Evolutionary conservation across 352 stramenopile genomes (phyloP).

Genomic region (Phytophthora meadii): DNA sequence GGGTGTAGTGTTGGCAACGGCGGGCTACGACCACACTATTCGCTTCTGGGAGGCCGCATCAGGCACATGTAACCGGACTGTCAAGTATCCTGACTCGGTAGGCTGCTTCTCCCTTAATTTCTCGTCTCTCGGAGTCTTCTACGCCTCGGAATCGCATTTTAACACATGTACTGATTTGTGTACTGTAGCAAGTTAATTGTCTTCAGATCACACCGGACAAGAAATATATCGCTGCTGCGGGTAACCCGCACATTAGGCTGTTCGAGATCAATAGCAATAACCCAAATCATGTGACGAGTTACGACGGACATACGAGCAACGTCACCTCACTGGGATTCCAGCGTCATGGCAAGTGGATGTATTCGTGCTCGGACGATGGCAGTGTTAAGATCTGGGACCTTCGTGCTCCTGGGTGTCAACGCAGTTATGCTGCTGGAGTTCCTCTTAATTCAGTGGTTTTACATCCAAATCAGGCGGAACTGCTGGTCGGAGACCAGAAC

Average conservation of each 20-base stretch:
- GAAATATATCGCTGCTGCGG: conserved; percentile 96
- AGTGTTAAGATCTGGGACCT: conserved; percentile 96
- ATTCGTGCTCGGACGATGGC: conserved; percentile 97
- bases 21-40: conserved; percentile 98
- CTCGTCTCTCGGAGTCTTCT: background rate
- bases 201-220: conserved; percentile 98
- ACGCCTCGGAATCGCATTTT: background rate
- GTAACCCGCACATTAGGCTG: conserved; percentile 97
- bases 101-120: conserved; percentile 14
- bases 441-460: conserved; percentile 96
- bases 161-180: background rate
- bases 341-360: conserved; percentile 97
- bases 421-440: conserved; percentile 88
- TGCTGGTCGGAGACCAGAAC: conserved; percentile 92
- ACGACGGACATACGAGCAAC: conserved; percentile 96
- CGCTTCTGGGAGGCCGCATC: conserved; percentile 98
- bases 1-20: conserved; percentile 96
- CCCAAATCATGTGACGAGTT: conserved; percentile 94
- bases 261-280: conserved; percentile 98
- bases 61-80: conserved; percentile 94
- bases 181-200: conserved; percentile 93
- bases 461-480: conserved; percentile 94
- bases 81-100: conserved; percentile 96
- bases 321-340: conserved; percentile 99
- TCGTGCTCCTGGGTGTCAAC: conserved; percentile 81